Evolutionary conservation across 2,329 filamentous ascomycete genomes (phyloP), one percentile per base, ranked within the genome.

Genomic region (Alternaria brassicicola): DNA sequence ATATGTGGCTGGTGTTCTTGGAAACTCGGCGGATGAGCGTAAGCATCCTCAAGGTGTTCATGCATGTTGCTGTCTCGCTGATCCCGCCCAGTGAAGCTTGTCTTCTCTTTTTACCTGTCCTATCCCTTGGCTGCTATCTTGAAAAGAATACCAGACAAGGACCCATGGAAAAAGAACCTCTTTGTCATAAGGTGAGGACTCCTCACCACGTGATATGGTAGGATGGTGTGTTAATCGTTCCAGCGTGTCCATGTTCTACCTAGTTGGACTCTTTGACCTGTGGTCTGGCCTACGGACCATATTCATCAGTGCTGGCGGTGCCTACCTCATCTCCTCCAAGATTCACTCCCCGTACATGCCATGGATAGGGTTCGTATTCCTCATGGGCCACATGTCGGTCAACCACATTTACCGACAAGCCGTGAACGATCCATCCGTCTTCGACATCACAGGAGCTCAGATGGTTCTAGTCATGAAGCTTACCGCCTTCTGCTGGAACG

Each of bases 401-500:
- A 96, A 88, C 76, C 95, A 99, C 77, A 89, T 99, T 62, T 82
- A 86, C 57, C 90, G 96, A 36, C 92, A 96, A 77, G 85, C 88
- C 36, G 80, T 85, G 36, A 83, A 90, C 67, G 84, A 87, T 61
- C 86, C 91, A 0, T 83, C 85, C 36, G 78, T 81, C 2, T 83
- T 97, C 58, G 95, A 99, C 76, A 93, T 99, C 67, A 97, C 94
- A 56, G 78, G 90, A 38, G 93, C 94, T 1, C 95, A 99, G 78
- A 99, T 99, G 95, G 95, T 99, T 31, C 80, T 98, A 68, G 89
- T 98, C 63, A 99, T 99, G 92, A 99, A 99, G 75, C 86, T 99
- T 33, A 92, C 89, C 21, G 91, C 94, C 5, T 99, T 99, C 74
- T 96, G 92, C 80, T 99, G 95, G 95, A 98, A 98, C 74, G 89